Base-by-base conservation (phyloP, 129 eudicot species). In the Escallonia herrerae region DNA sequence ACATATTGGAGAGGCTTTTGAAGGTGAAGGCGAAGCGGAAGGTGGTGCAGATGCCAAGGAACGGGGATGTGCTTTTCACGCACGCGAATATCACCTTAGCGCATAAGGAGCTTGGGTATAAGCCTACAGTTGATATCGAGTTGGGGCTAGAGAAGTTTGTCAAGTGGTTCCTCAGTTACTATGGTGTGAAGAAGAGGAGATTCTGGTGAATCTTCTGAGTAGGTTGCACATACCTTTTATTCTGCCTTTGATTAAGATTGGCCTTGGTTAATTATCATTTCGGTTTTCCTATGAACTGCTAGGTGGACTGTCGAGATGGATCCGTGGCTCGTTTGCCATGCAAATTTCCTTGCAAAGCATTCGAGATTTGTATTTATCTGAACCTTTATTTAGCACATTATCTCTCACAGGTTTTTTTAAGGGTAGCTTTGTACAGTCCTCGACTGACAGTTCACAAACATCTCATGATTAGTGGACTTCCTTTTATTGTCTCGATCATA, bases 21-120 rank as follows among this genome's bases (percentile, higher is more conserved):
- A 85, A 81, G 66, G 83, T 85, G 63, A 85, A 85, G 65, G 91
- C 87, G 43, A 85, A 69, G 59, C 76, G 70, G 79, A 81, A 74
- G 81, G 74, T 82, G n/a, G 69, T 85, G 47, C 66, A 67, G 56
- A 69, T 85, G 91, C 91, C 91, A 0, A 79, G 78, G 58, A 85
- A 85, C 63, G 91, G 91, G 5, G 91, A 85, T 47, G 87, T 81
- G 45, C 67, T 77, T 2, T 85, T 67, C 45, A 85, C 91, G 0
- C 87, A 85, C 59, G 91, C 91, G 7, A 81, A 84, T 73, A 84
- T 84, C 13, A 84, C 76, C 61, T 75, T 84, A 72, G 91, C 91
- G 0, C 63, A 42, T 4, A 72, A 51, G 68, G 87, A 84, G 77
- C 80, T 81, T 7, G 84, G 84, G 5, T 84, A 84, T 73, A 72